phyloP scores from a whole-genome alignment of 176 grass and related monocot genomes.

The Thalia dealbata region DNA sequence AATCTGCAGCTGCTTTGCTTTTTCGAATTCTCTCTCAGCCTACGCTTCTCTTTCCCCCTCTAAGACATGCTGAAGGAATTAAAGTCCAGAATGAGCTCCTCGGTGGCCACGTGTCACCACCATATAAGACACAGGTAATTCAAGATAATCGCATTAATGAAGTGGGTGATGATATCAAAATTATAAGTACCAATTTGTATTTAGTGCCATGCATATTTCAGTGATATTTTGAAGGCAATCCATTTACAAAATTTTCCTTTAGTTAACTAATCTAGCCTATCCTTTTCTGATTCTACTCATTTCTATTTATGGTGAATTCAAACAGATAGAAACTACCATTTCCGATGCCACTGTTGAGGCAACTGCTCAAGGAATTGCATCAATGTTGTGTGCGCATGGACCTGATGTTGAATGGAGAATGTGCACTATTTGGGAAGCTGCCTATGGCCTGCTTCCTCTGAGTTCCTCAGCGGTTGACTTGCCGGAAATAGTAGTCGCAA shows the following conservation, averaged over 20 bases:
- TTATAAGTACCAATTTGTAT: neutral
- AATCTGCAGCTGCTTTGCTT: constrained; percentile 89
- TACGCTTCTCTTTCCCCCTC: constrained; percentile 85
- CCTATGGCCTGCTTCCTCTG: constrained; percentile 89
- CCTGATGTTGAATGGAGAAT: constrained; percentile 99
- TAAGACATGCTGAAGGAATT: constrained; percentile 83
- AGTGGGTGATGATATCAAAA: no score
- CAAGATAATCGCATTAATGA: constrained; percentile 13
- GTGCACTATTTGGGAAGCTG: constrained; percentile 98
- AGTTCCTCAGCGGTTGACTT: constrained; percentile 96
- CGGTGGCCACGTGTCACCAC: constrained; percentile 74
- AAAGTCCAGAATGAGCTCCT: constrained; percentile 79
- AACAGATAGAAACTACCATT: constrained; percentile 70
- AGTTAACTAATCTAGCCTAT: neutral
- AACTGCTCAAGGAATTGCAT: constrained; percentile 98
- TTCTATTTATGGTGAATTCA: constrained; percentile 23
- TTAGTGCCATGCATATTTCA: constrained; percentile 6
- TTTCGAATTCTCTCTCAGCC: constrained; percentile 96
- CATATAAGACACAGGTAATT: constrained; percentile 86
- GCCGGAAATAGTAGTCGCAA: constrained; percentile 89
- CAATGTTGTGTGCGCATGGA: constrained; percentile 86
- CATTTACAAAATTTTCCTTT: neutral
- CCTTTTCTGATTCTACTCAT: constrained; percentile 10
- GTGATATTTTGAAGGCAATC: neutral
- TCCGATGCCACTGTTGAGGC: constrained; percentile 91